phyloP scores from a whole-genome alignment of 2,329 filamentous ascomycete species.

The Penicillium sp. region DNA sequence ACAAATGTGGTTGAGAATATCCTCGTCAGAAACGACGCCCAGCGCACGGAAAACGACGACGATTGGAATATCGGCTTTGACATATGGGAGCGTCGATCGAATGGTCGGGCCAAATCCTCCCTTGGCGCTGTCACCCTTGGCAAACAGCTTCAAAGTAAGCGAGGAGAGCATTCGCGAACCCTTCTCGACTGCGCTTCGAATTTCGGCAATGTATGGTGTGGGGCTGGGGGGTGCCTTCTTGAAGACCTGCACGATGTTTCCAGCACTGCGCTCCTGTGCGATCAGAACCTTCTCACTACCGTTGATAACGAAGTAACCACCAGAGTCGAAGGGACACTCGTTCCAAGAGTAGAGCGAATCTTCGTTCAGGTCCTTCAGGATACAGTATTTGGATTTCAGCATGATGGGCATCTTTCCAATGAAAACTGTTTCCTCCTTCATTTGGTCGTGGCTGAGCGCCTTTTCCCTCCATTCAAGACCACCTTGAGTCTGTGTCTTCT shows the following conservation, averaged over 20 bases:
- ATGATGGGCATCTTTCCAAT: constrained; percentile 97
- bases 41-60: constrained; percentile 94
- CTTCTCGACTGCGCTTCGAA: constrained; percentile 93
- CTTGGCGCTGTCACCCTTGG: constrained; percentile 78
- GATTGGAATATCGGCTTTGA: constrained; percentile 90
- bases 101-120: constrained; percentile 85
- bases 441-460: constrained; percentile 49
- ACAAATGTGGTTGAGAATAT: constrained; percentile 97
- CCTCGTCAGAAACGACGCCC: constrained; percentile 94
- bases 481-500: constrained; percentile 44
- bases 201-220: constrained; percentile 91
- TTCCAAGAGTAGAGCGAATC: constrained; percentile 87
- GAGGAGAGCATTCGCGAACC: constrained; percentile 93
- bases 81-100: constrained; percentile 86
- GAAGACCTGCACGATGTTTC: constrained; percentile 99
- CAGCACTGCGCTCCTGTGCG: constrained; percentile 93
- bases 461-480: constrained; percentile 51
- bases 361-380: constrained; percentile 79
- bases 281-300: constrained; percentile 98
- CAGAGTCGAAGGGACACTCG: constrained; percentile 97
- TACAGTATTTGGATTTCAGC: constrained; percentile 96
- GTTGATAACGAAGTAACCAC: constrained; percentile 99
- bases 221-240: constrained; percentile 93
- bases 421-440: constrained; percentile 74
- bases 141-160: constrained; percentile 84